Evolutionary conservation across 179 eudicot species (phyloP), one percentile per base, ranked within the genome.

Genomic region (Corrigiola litoralis): DNA sequence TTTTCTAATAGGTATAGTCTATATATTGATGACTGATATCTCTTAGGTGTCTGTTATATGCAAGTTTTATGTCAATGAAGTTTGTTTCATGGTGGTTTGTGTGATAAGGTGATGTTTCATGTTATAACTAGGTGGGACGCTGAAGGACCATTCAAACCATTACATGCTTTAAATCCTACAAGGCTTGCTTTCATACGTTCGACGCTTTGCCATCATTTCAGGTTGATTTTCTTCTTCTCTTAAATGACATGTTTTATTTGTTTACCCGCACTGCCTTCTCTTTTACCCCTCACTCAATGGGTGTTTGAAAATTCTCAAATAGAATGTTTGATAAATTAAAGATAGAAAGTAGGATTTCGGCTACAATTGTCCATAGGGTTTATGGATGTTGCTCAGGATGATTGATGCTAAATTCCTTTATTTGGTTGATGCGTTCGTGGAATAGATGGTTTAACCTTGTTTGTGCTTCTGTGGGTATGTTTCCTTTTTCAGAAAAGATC

Each of bases 101-200:
- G 28, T 18, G 34, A 23, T 51, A 49, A 40, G 34, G 41, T 16
- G 41, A 23, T 58, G 24, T 14, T 29, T 38, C 52, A 37, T 67
- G 63, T 38, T 67, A 18, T 53, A 21, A 54, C 67, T 61, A 92
- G 97, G 98, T 92, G 97, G 98, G 94, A 90, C 79, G 87, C 90
- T 13, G 94, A 92, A 68, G 98, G 98, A 28, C 95, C 98, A 38
- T 90, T 84, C 71, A 90, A 81, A 79, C 97, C 97, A 14, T 77
- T 92, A 77, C 98, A 92, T 75, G 76, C 81, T 62, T 79, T 92
- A 79, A 92, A 92, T 70, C 98, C 98, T 40, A 91, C 95, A 16
- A 84, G 98, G 65, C 80, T 92, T 54, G 82, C 90, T 65, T 92
- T 92, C 72, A 81, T 92, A 64, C 85, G 98, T 29, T 85, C 88